phyloP scores from a whole-genome alignment of 2,329 filamentous ascomycete species.

The Fusarium gaditjirri region DNA sequence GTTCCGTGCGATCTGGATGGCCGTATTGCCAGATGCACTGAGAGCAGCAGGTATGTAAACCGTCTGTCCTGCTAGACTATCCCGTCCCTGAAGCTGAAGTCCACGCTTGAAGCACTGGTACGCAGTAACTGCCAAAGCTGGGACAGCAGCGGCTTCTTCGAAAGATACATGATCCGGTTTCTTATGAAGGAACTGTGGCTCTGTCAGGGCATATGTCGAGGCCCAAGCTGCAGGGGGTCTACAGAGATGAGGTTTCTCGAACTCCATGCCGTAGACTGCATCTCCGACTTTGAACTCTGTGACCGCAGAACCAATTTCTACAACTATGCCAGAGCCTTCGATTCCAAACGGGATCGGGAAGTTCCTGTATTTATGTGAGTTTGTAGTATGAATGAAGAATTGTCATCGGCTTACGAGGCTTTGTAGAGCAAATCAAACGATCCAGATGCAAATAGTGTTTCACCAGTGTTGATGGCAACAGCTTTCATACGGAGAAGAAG shows the following conservation, averaged over 20 bases:
- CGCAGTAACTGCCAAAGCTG: slow-evolving; percentile 54
- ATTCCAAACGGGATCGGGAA: slow-evolving; percentile 43
- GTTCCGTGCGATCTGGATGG: slow-evolving; percentile 62
- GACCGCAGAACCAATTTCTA: slow-evolving; percentile 44
- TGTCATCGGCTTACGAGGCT: slow-evolving; percentile 40
- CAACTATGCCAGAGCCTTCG: slow-evolving; percentile 50
- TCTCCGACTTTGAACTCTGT: slow-evolving; percentile 48
- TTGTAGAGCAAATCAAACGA: slow-evolving; percentile 39
- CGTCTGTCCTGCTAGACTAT: slow-evolving; percentile 59
- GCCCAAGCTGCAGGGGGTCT: slow-evolving; percentile 47
- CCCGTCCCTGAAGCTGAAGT: slow-evolving; percentile 49
- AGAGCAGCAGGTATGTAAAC: slow-evolving; percentile 63
- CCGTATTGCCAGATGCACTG: slow-evolving; percentile 58
- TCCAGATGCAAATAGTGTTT: slow-evolving; percentile 48
- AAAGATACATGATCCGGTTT: slow-evolving; percentile 49
- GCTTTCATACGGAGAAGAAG: slow-evolving; percentile 56
- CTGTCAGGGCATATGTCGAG: slow-evolving; percentile 54
- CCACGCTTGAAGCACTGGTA: slow-evolving; percentile 56
- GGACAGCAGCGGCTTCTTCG: slow-evolving; percentile 52
- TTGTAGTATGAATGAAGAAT: not conserved
- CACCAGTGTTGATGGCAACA: slow-evolving; percentile 49
- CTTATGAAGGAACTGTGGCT: slow-evolving; percentile 49
- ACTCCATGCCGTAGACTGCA: slow-evolving; percentile 52
- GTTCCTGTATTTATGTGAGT: slow-evolving; percentile 2
- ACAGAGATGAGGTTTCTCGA: slow-evolving; percentile 53